Conservation (phyloP, 2,329 filamentous ascomycete species). For the Fusarium pseudocircinatum region DNA sequence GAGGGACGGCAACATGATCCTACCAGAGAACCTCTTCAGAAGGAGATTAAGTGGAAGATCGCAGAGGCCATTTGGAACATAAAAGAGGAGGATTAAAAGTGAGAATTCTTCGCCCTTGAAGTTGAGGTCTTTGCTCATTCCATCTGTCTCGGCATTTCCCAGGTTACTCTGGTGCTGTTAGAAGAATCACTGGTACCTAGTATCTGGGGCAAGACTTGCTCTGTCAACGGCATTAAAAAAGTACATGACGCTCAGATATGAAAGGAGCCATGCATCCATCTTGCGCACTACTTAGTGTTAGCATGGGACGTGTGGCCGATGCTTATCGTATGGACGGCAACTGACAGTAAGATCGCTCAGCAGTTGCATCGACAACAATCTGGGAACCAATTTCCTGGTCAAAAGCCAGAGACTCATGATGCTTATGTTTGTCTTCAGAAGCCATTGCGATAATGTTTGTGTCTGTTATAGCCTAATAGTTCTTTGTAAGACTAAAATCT, state of each 20-base stretch:
- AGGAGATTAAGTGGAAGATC: background rate
- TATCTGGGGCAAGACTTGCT: background rate
- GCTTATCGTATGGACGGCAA: no score
- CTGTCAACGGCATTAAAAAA: slow-evolving; percentile 5
- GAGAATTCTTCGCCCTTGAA: slow-evolving; percentile 56
- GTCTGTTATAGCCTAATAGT: background rate
- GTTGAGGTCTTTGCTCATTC: slow-evolving; percentile 49
- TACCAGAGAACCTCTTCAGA: slow-evolving; percentile 54
- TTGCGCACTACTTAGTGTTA: background rate
- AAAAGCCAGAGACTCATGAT: background rate
- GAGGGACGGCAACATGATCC: slow-evolving; percentile 46
- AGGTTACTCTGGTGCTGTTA: slow-evolving; percentile 51
- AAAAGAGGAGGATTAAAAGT: slow-evolving; percentile 59
- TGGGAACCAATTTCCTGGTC: background rate
- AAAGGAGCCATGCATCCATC: slow-evolving; percentile 6
- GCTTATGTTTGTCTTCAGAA: background rate
- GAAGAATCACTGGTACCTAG: background rate
- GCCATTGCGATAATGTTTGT: background rate
- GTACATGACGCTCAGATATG: slow-evolving; percentile 1
- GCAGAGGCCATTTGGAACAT: slow-evolving; percentile 53
- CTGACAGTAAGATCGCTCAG: background rate
- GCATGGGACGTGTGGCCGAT: no score
- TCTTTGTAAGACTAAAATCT: background rate
- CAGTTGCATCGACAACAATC: background rate
- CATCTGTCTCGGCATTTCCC: slow-evolving; percentile 61